Percentiles rank a stretch among this genome's conserved stretches.
These are phyloP conservation scores for Pythium utonaiense DNA, from an alignment of 352 stramenopile species.

Conservation along the genomic window DNA sequence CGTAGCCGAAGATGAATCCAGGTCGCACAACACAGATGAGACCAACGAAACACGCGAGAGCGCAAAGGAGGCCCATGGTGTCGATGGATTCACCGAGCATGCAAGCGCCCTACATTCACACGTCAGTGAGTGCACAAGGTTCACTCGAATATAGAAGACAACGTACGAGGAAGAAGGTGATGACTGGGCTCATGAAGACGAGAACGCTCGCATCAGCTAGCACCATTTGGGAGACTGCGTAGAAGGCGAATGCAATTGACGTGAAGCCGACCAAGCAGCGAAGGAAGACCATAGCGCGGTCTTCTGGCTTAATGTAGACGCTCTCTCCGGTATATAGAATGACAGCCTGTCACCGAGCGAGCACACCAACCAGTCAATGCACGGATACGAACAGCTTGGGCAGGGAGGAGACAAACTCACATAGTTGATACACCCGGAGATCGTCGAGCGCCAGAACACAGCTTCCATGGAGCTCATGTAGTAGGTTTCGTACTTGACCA, in stretches of 20 bases:
- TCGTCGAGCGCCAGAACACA: slow-evolving; percentile 27
- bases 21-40: slow-evolving; percentile 50
- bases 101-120: slow-evolving; percentile 23
- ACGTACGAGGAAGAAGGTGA: slow-evolving; percentile 30
- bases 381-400: background rate
- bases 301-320: slow-evolving; percentile 13
- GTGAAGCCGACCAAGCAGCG: slow-evolving; percentile 23
- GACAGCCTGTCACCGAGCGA: background rate
- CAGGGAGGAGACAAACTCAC: slow-evolving; percentile 1
- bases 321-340: slow-evolving; percentile 7
- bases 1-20: slow-evolving; percentile 36
- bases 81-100: slow-evolving; percentile 46
- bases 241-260: slow-evolving; percentile 28
- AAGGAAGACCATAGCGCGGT: slow-evolving; percentile 13
- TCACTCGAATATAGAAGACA: background rate
- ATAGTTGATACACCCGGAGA: slow-evolving; percentile 22
- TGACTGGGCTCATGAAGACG: slow-evolving; percentile 30
- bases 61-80: slow-evolving; percentile 29
- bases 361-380: background rate
- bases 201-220: slow-evolving; percentile 29
- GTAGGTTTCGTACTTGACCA: slow-evolving; percentile 26
- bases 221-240: slow-evolving; percentile 29
- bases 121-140: background rate
- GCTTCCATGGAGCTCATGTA: slow-evolving; percentile 29
- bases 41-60: slow-evolving; percentile 35